Percentiles rank a stretch among this genome's conserved stretches.
These are phyloP conservation scores for Rhynchosporium secalis DNA, from an alignment of 2,329 filamentous ascomycete species.

Conservation along the genomic window DNA sequence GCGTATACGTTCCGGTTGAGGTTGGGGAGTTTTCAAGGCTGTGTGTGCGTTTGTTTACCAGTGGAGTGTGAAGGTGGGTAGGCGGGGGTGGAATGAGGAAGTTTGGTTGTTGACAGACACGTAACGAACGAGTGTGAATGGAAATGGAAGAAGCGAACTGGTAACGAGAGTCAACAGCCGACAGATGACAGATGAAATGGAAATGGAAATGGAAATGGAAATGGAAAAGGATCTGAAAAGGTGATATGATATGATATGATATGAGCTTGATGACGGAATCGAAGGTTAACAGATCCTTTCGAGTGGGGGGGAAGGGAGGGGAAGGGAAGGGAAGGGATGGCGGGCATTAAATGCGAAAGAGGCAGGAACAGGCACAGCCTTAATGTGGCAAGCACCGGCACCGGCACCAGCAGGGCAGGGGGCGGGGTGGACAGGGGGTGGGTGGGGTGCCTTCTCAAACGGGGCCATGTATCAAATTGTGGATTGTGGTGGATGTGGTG, in stretches of 20 bases:
- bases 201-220: neutral
- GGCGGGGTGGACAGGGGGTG: neutral
- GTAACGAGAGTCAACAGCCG: slow-evolving; percentile 2
- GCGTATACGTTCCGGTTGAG: neutral
- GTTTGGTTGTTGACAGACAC: slow-evolving; percentile 3
- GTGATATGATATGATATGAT: neutral
- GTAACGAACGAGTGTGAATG: slow-evolving; percentile 11
- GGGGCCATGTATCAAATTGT: neutral
- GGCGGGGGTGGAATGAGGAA: neutral
- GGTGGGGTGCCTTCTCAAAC: slow-evolving; percentile 1
- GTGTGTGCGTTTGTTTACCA: too few relatives aligned
- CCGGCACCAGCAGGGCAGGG: neutral
- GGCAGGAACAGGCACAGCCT: neutral
- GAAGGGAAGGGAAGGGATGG: neutral
- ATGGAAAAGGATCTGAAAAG: neutral
- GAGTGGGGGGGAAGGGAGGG: neutral
- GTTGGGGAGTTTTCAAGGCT: neutral
- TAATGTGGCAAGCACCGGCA: neutral
- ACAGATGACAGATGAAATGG: slow-evolving; percentile 4
- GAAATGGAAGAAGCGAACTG: slow-evolving; percentile 4
- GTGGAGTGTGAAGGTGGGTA: too few relatives aligned
- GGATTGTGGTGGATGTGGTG: neutral
- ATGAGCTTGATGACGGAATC: neutral
- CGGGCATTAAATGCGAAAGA: slow-evolving; percentile 8
- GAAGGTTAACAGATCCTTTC: neutral